Evolutionary conservation across 108 stramenopile species (phyloP), one percentile per base, ranked within the genome.

Genomic region (Discostella pseudostelligera): DNA sequence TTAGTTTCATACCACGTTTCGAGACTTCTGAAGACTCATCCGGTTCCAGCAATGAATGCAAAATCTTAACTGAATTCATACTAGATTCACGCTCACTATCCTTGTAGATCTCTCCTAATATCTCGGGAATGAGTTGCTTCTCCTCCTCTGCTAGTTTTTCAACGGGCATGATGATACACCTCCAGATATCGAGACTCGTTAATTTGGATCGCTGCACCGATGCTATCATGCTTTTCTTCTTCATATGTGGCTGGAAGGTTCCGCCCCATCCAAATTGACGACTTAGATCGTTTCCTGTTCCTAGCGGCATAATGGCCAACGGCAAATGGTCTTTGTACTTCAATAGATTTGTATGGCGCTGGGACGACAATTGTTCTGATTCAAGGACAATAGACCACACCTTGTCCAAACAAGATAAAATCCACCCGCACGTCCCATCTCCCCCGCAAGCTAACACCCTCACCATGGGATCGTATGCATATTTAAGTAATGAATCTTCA

Each of bases 391-490:
- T 36, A 12, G 56, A 39, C 80, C 76, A 78, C 12, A 87, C 80
- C 11, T 75, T 64, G 56, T 87, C 86, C 42, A 87, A 66, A 49
- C 77, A 59, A 14, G 81, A 80, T 22, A 78, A 67, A 43, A 87
- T 84, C 84, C 87, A 87, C 9, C 84, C 84, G 67, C 83, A 83
- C 21, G 87, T 87, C 19, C 87, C 87, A 60, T 87, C 87, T 17
- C 87, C 87, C 20, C 87, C 87, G 46, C 85, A 86, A 13, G 79
- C 85, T 21, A 87, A 68, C 13, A 87, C 49, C 21, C 80, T 49
- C 6, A 81, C 72, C 42, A 69, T 54, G 29, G 81, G 81, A 70
- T 82, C 81, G 48, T 44, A 21, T 26, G 81, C 81, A 29, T 79
- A 79, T 25, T 73, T 47, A 16, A 78, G 42, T 37, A 82, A 39